Evolutionary conservation across 495 filamentous ascomycete species (phyloP), one percentile per base, ranked within the genome.

Genomic region (Lophiotrema nucula): DNA sequence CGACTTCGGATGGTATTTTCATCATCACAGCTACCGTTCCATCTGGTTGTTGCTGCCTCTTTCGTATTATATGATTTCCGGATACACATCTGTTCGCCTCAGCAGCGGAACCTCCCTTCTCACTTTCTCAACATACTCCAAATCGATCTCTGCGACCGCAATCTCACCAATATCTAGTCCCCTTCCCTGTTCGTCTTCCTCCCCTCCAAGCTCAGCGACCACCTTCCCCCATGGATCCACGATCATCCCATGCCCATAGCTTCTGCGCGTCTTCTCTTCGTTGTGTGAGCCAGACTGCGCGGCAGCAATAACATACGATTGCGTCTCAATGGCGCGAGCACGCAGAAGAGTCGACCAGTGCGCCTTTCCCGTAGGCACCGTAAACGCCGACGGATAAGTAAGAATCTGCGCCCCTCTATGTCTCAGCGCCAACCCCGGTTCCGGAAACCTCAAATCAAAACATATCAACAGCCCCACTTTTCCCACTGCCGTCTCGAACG

Each of bases 331-430:
- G 8, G 92, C 93, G 47, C 92, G 78, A 1, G 91, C 85, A 31
- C 88, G 76, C 6, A 97, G 73, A 1, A 97, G 72, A 0, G 79
- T 70, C 59, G 87, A 82, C 92, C 92, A 97, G 69, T 97, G 93
- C 6, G 87, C 90, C 43, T 75, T 75, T 0, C 93, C 92, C 0
- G 93, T 97, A 1, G 86, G 86, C 1, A 95, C 78, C 10, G 91
- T 96, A 68, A 97, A 97, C 15, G 93, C 92, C 0, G 86, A 90
- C 2, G 92, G 93, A 70, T 88, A 97, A 0, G 90, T 86, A 47
- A 97, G 78, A 48, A 96, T 76, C 43, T 95, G 82, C 13, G 88
- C 89, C 24, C 79, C 77, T 54, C 84, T 79, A 42, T 82, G 79
- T 13, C 79, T 80, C 16, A 97, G 76, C 4, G 83, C 74, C 13